Evolutionary conservation across 2,329 filamentous ascomycete species (phyloP).

Genomic region (Achaetomium macrosporum): DNA sequence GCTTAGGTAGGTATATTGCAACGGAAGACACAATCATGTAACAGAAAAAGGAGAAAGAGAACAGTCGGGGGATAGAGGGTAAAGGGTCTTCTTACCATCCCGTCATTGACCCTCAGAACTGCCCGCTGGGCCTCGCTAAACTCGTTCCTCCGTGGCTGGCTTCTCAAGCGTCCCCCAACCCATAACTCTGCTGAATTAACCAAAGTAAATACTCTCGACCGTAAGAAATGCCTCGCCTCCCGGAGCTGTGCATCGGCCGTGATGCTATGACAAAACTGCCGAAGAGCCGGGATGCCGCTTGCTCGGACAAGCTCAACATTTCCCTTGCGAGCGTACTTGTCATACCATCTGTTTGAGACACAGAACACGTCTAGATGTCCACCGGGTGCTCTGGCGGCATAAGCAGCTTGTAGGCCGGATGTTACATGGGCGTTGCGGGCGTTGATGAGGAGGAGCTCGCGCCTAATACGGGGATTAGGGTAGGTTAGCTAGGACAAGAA

Average conservation of each 20-base stretch:
- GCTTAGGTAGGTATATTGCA: too few relatives aligned
- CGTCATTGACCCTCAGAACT: too few relatives aligned
- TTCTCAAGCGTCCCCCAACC: neutral
- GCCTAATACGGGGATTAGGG: neutral
- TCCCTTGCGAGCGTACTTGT: neutral
- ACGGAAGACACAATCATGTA: too few relatives aligned
- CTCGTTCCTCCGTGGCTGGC: neutral
- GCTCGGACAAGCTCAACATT: neutral
- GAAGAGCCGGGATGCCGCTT: neutral
- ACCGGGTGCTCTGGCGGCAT: neutral
- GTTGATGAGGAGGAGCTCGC: neutral
- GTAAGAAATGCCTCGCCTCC: neutral
- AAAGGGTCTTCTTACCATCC: too few relatives aligned
- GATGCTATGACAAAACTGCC: neutral
- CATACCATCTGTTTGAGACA: neutral
- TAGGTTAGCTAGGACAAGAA: neutral
- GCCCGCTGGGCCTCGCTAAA: neutral
- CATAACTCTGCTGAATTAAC: neutral
- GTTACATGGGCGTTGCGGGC: conserved; percentile 1
- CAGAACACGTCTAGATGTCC: conserved; percentile 1
- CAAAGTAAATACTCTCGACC: neutral
- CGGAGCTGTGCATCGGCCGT: neutral
- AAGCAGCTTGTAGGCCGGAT: neutral
- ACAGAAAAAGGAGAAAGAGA: too few relatives aligned
- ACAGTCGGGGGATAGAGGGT: too few relatives aligned